Conservation (phyloP, 371 early-diverging fungal genomes). For the Rhizopus stolonifer region DNA sequence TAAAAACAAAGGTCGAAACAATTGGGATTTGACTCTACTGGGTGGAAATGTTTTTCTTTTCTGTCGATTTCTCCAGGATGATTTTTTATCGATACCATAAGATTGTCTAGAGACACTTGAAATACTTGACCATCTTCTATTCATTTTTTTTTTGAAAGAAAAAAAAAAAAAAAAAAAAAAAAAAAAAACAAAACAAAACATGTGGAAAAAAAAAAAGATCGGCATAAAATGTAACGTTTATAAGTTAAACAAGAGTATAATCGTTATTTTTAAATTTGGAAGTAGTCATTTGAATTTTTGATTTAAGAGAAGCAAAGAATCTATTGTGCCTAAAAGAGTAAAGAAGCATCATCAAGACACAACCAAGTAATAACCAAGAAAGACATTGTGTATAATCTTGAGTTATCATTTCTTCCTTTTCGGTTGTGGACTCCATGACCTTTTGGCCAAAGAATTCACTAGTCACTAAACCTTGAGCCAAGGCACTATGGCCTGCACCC, state of each 20-base stretch:
- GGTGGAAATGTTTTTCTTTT: slow-evolving; percentile 24
- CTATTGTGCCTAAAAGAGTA: slow-evolving; percentile 22
- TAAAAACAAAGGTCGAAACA: too few species aligned
- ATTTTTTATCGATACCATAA: neutral
- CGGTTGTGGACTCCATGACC: too few species aligned
- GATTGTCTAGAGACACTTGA: slow-evolving; percentile 4
- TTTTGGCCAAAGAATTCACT: slow-evolving; percentile 16
- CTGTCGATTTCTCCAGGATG: slow-evolving; percentile 13
- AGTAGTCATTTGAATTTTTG: slow-evolving; percentile 16
- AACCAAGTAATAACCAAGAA: slow-evolving; percentile 19
- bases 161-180: neutral
- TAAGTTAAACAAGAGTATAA: slow-evolving; percentile 26
- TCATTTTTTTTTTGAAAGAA: neutral
- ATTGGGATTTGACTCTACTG: too few species aligned
- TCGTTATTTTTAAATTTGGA: slow-evolving; percentile 15
- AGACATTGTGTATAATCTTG: slow-evolving; percentile 9
- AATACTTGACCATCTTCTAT: slow-evolving; percentile 18
- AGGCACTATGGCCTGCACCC: slow-evolving; percentile 36
- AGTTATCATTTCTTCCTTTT: neutral
- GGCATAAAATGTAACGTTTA: too few species aligned
- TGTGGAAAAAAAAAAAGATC: slow-evolving; percentile 6
- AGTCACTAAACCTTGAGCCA: slow-evolving; percentile 20
- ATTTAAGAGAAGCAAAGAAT: slow-evolving; percentile 12
- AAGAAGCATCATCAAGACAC: slow-evolving; percentile 9
- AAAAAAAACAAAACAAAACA: slow-evolving; percentile 5